Conservation (phyloP, 148 eudicot genomes). For the Limonium bicolor region DNA sequence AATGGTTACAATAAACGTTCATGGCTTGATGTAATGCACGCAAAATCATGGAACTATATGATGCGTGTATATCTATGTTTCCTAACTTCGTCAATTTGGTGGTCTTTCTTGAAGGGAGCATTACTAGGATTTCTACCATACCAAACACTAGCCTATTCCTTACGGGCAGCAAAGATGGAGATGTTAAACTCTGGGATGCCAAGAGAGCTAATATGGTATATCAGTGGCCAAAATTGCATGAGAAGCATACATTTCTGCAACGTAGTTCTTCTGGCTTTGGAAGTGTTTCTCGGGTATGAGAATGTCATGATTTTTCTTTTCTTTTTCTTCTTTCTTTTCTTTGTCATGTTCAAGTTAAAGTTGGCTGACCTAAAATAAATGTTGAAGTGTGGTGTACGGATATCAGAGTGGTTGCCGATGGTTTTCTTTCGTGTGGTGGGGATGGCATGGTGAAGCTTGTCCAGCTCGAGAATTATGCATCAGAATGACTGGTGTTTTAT, state of each 20-base stretch:
- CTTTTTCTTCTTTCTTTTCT: neutral
- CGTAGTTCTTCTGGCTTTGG: conserved; percentile 76
- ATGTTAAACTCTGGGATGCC: conserved; percentile 98
- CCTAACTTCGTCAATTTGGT: too few species aligned
- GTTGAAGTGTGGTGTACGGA: conserved; percentile 80
- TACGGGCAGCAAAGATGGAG: conserved; percentile 98
- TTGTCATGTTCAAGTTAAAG: neutral
- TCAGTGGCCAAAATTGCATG: conserved; percentile 95
- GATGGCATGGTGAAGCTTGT: conserved; percentile 67
- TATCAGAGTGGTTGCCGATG: conserved; percentile 57
- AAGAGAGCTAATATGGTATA: conserved; percentile 60
- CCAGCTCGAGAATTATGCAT: conserved; percentile 24
- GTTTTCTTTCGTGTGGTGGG: conserved; percentile 78
- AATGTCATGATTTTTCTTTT: neutral
- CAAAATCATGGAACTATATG: neutral
- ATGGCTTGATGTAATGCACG: neutral
- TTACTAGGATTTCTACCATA: conserved; percentile 75
- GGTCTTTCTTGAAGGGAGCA: conserved; percentile 40
- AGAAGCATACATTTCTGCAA: conserved; percentile 85
- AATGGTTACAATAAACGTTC: neutral
- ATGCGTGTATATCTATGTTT: neutral
- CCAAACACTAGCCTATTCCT: conserved; percentile 86
- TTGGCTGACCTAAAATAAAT: conserved; percentile 6
- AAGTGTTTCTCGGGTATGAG: conserved; percentile 67
- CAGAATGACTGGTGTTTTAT: too few species aligned